Percentiles rank a stretch among this genome's conserved stretches.
Conservation (phyloP, 83 land plant species). For the Thuja plicata region DNA sequence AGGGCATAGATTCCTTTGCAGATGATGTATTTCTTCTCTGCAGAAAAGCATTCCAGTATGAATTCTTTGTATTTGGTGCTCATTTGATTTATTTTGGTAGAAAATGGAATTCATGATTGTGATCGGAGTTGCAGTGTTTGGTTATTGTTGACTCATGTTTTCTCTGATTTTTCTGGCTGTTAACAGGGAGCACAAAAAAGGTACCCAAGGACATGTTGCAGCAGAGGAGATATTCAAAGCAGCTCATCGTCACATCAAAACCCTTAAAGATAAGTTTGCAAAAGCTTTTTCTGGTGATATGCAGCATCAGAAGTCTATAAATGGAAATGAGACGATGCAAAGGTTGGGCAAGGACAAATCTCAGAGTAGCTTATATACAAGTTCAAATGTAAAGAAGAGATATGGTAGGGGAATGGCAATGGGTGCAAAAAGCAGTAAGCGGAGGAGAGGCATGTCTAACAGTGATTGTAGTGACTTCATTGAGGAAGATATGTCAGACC, state of each 20-base stretch:
- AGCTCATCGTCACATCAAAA: constrained; percentile 18
- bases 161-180: not conserved
- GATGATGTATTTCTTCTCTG: constrained; percentile 75
- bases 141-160: not conserved
- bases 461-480: constrained; percentile 31
- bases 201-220: constrained; percentile 11
- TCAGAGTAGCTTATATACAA: constrained; percentile 21
- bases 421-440: constrained; percentile 33
- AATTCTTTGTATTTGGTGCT: not conserved
- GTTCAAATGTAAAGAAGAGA: constrained; percentile 47
- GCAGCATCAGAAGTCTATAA: constrained; percentile 22
- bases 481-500: constrained; percentile 50
- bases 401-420: constrained; percentile 16
- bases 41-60: constrained; percentile 77
- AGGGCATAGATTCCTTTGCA: constrained; percentile 60
- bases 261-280: constrained; percentile 39
- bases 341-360: constrained; percentile 41
- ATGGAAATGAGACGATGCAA: constrained; percentile 38
- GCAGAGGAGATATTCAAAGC: constrained; percentile 24
- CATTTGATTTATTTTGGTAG: not conserved
- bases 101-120: not conserved
- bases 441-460: constrained; percentile 24
- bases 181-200: constrained; percentile 14
- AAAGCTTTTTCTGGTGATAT: not conserved
- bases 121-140: not conserved